Evolutionary conservation across 805 yeast species (phyloP).

Genomic region (Debaryomyces prosopidis): DNA sequence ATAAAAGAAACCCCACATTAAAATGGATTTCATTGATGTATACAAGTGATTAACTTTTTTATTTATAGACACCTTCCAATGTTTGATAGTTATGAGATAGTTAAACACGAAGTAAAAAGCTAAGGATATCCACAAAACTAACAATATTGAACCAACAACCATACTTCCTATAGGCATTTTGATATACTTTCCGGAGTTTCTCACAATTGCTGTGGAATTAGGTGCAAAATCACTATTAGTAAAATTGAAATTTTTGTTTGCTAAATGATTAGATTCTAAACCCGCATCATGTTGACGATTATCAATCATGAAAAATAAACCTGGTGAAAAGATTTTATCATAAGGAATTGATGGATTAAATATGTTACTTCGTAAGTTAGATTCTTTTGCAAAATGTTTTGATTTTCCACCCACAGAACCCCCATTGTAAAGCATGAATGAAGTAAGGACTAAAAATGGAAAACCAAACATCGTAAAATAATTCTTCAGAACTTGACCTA

Average conservation of each 20-base stretch:
- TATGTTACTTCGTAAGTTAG: slow-evolving; percentile 18
- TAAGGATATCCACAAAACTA: slow-evolving; percentile 22
- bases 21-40: slow-evolving; percentile 47
- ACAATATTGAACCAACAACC: slow-evolving; percentile 31
- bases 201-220: background rate
- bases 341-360: slow-evolving; percentile 27
- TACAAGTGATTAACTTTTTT: slow-evolving; percentile 36
- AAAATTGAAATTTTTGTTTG: slow-evolving; percentile 2
- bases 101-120: slow-evolving; percentile 22
- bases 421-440: slow-evolving; percentile 30
- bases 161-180: slow-evolving; percentile 18
- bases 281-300: background rate
- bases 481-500: slow-evolving; percentile 34
- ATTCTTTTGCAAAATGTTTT: slow-evolving; percentile 12
- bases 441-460: slow-evolving; percentile 45
- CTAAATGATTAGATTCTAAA: background rate
- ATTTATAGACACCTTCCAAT: slow-evolving; percentile 15
- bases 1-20: slow-evolving; percentile 49
- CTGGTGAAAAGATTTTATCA: slow-evolving; percentile 18
- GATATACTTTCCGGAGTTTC: background rate
- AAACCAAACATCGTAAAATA: slow-evolving; percentile 37
- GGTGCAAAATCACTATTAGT: background rate
- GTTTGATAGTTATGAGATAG: slow-evolving; percentile 24
- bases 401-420: slow-evolving; percentile 10
- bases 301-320: background rate